Evolutionary conservation across 2,329 filamentous ascomycete species (phyloP), one percentile per base, ranked within the genome.

Genomic region (Exophiala calicioides): DNA sequence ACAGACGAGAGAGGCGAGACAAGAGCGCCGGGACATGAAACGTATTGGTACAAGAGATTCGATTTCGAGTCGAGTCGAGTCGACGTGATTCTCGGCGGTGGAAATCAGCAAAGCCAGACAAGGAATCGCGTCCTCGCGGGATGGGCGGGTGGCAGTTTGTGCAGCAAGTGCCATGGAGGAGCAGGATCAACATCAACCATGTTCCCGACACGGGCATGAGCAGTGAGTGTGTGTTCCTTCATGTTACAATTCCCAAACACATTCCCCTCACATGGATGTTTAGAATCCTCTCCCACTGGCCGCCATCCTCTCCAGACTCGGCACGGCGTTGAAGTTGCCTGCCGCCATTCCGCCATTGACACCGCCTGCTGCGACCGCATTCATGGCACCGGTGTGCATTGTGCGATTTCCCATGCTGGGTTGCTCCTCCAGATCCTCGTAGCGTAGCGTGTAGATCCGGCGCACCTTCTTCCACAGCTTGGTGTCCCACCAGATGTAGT

Each of bases 401-500:
- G 50, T 42, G 34, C 48, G 44, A 30, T 50, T 53, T 9, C 57
- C 57, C 39, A 57, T 55, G 40, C 53, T 59, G 3, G 53, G 53
- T 39, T 58, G 53, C 60, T 74, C 74, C 52, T 76, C 73, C 55
- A 76, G 58, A 57, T 73, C 71, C 53, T 73, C 71, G 48, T 75
- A 76, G 40, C 70, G 68, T 44, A 76, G 64, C 26, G 74, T 69
- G 42, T 74, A 75, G 51, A 75, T 71, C 32, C 71, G 69, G 66
- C 73, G 58, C 66, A 72, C 65, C 60, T 73, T 73, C 63, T 76
- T 74, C 73, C 73, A 76, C 39, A 62, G 68, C 13, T 66, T 61
- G 15, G 69, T 70, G 53, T 76, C 73, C 69, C 74, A 76, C 59
- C 74, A 68, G 23, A 76, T 64, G 53, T 75, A 75, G 41, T 74